Evolutionary conservation across 805 yeast genomes (phyloP), one percentile per base, ranked within the genome.

Genomic region (Brettanomyces nanus): DNA sequence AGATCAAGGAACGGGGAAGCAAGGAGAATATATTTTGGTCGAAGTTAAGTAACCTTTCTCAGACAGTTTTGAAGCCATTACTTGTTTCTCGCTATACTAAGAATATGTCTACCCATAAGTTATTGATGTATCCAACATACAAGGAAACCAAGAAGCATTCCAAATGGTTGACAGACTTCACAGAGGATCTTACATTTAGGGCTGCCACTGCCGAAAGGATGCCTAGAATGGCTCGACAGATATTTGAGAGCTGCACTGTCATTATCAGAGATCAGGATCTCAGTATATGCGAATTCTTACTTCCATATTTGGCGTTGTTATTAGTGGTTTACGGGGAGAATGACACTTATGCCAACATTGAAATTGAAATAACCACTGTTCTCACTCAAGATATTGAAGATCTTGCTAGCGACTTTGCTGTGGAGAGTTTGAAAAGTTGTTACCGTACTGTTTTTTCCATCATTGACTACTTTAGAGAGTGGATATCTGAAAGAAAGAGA

Each of bases 381-480:
- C 64, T 89, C 40, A 62, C 69, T 3, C 63, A 69, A 23, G 73
- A 69, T 37, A 50, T 67, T 3, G 62, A 65, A 6, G 46, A 53
- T 2, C 56, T 68, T 15, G 69, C 72, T 14, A 75, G 77, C 21
- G 75, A 76, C 34, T 65, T 71, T 33, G 61, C 74, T 2, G 51
- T 59, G 4, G 90, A 81, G 43, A 73, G 71, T 41, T 53, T 82
- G 41, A 75, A 74, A 47, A 60, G 73, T 31, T 80, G 86, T 45
- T 84, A 76, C 49, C 83, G 83, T 41, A 66, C 86, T 0, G 71
- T 87, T 0, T 86, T 92, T 49, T 75, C 77, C 29, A 76, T 89
- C 3, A 61, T 89, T 20, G 97, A 92, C 51, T 86, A 87, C 51
- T 75, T 87, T 44, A 75, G 79, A 41, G 85, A 82, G 47, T 87